phyloP scores from a whole-genome alignment of 192 early-diverging fungal species.

The Coemansia sp. region DNA sequence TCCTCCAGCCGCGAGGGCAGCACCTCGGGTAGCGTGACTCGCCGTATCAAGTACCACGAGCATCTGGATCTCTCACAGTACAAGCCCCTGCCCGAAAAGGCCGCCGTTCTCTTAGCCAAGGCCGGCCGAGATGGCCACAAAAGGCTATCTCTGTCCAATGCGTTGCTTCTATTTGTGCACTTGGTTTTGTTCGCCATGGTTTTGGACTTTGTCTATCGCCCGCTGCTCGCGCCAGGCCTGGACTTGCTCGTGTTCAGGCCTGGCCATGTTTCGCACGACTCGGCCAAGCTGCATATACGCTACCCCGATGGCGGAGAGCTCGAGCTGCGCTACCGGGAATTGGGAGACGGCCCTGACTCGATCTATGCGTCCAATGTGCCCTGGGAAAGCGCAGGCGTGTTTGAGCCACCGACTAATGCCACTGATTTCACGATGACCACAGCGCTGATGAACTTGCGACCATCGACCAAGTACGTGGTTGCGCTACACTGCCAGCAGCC shows the following conservation, averaged over 20 bases:
- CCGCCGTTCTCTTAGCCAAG: not conserved
- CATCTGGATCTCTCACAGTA: constrained; percentile 4
- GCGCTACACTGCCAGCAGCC: constrained; percentile 35
- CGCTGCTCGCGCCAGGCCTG: constrained; percentile 26
- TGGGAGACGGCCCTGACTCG: not conserved
- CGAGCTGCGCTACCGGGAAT: constrained; percentile 35
- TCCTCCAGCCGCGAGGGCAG: constrained; percentile 8
- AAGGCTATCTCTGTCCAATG: constrained; percentile 11
- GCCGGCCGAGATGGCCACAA: not conserved
- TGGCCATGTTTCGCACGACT: constrained; percentile 41
- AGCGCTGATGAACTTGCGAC: constrained; percentile 25
- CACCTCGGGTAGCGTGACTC: not conserved
- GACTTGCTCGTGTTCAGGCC: constrained; percentile 39
- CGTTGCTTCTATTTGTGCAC: constrained; percentile 24
- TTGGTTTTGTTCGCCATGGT: constrained; percentile 42
- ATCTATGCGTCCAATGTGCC: not conserved
- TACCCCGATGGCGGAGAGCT: constrained; percentile 31
- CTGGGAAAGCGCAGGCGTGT: constrained; percentile 36
- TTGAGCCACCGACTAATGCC: constrained; percentile 19
- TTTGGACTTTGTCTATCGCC: constrained; percentile 52
- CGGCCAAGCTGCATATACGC: constrained; percentile 44
- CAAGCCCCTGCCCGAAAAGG: constrained; percentile 1
- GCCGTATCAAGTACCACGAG: constrained; percentile 5
- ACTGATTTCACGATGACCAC: constrained; percentile 35
- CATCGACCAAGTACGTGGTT: constrained; percentile 36